Base-by-base conservation (phyloP, 2,329 filamentous ascomycete species). In the Ophioceras dolichostomum region DNA sequence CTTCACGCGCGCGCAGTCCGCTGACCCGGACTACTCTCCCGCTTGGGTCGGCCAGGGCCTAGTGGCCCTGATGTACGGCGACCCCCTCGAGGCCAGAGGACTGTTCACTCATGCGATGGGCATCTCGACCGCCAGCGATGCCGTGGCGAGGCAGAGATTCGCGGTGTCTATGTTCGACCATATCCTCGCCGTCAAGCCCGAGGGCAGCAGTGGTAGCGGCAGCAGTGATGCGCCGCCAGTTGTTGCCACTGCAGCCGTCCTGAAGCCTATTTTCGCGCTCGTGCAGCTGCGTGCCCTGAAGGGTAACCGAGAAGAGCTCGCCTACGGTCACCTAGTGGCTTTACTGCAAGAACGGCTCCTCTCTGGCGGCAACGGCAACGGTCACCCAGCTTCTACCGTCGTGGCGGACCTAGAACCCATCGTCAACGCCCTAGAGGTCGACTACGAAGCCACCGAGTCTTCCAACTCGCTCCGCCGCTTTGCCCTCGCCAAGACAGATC, bases 71-170 rank as follows among this genome's bases (percentile, higher is more conserved):
- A 62, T 89, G 20, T 72, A 75, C 35, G 87, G 84, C 2, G 80
- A 94, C 43, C 48, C 62, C 0, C 76, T 73, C 42, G 87, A 95
- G 58, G 88, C 89, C 1, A 71, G 85, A 17, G 78, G 79, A 10
- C 72, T 96, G 9, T 94, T 95, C 52, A 88, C 84, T 1, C 91
- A 98, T 53, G 89, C 91, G 1, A 91, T 94, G 63, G 88, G 94
- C 44, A 89, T 98, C 34, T 79, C 86, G 0, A 83, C 86, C 42
- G 80, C 85, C 0, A 82, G 83, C 0, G 79, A 81, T 0, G 56
- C 79, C 3, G 65, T 86, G 4, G 76, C 80, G 0, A 83, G 87
- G 53, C 74, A 79, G 21, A 83, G 89, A 53, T 96, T 88, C 53
- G 71, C 85, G 0, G 64, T 81, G 0, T 83, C 85, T 1, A 68